A percentile compares a stretch with the other conserved stretches of the same genome.
These are phyloP conservation scores for Rhinocladiella similis DNA, from an alignment of 2,329 filamentous ascomycete genomes.

Conservation along the genomic window DNA sequence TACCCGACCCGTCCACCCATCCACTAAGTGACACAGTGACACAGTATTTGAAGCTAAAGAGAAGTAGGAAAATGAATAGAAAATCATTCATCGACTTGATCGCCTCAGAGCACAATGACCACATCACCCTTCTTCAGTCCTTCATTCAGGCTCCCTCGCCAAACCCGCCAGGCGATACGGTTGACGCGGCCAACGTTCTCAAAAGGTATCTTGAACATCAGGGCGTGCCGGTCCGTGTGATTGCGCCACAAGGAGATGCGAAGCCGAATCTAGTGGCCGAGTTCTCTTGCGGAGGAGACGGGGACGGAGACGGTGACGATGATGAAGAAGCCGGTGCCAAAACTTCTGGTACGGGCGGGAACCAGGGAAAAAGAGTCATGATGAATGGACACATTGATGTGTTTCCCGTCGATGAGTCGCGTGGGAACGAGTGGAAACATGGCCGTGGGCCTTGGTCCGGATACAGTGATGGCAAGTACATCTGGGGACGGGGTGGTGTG, in stretches of 20 bases:
- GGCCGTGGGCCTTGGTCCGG: conserved; percentile 39
- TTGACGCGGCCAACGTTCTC: conserved; percentile 36
- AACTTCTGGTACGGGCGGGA: no score
- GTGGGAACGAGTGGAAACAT: conserved; percentile 34
- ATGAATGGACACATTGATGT: conserved; percentile 48
- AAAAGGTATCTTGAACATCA: conserved; percentile 31
- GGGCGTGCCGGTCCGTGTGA: conserved; percentile 29
- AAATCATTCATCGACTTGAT: background rate
- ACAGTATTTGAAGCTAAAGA: no score
- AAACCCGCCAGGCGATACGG: conserved; percentile 42
- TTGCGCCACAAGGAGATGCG: conserved; percentile 32
- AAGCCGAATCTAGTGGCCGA: conserved; percentile 40
- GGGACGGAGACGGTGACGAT: background rate
- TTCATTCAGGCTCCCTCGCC: conserved; percentile 39
- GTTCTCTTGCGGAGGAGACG: conserved; percentile 21
- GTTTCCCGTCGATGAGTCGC: conserved; percentile 38
- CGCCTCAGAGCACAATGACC: conserved; percentile 27
- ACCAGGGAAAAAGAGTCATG: conserved; percentile 30
- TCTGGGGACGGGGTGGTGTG: conserved; percentile 42
- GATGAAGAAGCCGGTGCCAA: background rate
- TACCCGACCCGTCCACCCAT: no score
- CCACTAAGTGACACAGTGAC: no score
- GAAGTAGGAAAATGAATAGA: background rate
- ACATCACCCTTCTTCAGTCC: conserved; percentile 35
- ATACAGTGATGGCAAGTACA: conserved; percentile 33